A percentile compares a stretch with the other conserved stretches of the same genome.
phyloP scores from a whole-genome alignment of 2,329 filamentous ascomycete species.

The Calycina herbarum region DNA sequence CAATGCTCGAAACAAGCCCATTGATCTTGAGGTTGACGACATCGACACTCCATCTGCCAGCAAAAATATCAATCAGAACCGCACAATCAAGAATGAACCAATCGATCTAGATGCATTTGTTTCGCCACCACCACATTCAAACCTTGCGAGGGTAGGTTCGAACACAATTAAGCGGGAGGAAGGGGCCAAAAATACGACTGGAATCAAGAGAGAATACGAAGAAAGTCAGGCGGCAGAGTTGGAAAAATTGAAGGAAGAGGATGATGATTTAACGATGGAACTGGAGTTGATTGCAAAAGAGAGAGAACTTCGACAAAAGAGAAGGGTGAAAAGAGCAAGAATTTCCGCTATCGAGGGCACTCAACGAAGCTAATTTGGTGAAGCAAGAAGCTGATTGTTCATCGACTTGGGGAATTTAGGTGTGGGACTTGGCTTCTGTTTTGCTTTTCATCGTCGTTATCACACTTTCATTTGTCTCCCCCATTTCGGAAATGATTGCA shows the following conservation, averaged over 20 bases:
- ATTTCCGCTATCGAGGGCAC: slow-evolving; percentile 14
- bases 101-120: not conserved
- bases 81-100: not conserved
- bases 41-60: not conserved
- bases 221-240: slow-evolving; percentile 4
- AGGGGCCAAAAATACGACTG: not conserved
- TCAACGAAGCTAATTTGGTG: not conserved
- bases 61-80: not conserved
- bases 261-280: slow-evolving; percentile 12
- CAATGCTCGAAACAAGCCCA: not conserved
- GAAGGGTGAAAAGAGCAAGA: slow-evolving; percentile 15
- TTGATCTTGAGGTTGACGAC: not conserved
- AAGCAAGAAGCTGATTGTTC: not conserved
- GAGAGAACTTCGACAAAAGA: slow-evolving; percentile 7
- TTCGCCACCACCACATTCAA: not conserved
- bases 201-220: not conserved
- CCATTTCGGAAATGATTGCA: too few relatives aligned
- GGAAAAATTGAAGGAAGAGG: slow-evolving; percentile 12
- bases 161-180: not conserved
- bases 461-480: too few relatives aligned
- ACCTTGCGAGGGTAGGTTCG: not conserved
- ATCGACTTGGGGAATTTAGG: not conserved
- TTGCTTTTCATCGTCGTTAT: too few relatives aligned
- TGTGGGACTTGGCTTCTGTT: too few relatives aligned
- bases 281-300: slow-evolving; percentile 1